phyloP scores from a whole-genome alignment of 257 asterid species.

The Linaria vulgaris region DNA sequence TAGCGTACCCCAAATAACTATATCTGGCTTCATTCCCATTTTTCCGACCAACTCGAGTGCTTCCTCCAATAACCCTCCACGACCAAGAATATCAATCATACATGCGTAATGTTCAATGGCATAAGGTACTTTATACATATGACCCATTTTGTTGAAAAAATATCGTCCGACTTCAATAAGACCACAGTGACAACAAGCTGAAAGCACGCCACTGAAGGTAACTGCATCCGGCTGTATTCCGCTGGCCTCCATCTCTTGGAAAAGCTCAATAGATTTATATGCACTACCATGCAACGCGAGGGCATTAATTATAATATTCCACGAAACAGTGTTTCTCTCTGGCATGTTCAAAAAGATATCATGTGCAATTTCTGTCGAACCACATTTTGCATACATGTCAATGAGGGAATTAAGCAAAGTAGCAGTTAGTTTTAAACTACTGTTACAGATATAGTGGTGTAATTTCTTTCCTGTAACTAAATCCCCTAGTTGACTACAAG shows the following conservation, averaged over 20 bases:
- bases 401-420: constrained; percentile 49
- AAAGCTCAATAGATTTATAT: constrained; percentile 45
- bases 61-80: constrained; percentile 51
- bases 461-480: constrained; percentile 44
- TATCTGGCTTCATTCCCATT: constrained; percentile 56
- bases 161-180: constrained; percentile 45
- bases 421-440: constrained; percentile 25
- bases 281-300: constrained; percentile 57
- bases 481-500: constrained; percentile 62
- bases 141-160: constrained; percentile 45
- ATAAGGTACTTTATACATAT: constrained; percentile 29
- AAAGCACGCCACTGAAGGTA: constrained; percentile 58
- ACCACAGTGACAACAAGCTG: constrained; percentile 72
- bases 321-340: constrained; percentile 48
- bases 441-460: constrained; percentile 33
- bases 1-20: constrained; percentile 59
- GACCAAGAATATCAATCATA: constrained; percentile 61
- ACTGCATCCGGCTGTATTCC: constrained; percentile 52
- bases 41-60: constrained; percentile 46
- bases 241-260: constrained; percentile 51
- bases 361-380: constrained; percentile 46
- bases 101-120: constrained; percentile 60
- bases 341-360: constrained; percentile 38
- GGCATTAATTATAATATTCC: constrained; percentile 64
- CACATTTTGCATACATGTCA: constrained; percentile 77